Evolutionary conservation across 768 basidiomycete genomes (phyloP).

Genomic region (Tulasnella sp.): DNA sequence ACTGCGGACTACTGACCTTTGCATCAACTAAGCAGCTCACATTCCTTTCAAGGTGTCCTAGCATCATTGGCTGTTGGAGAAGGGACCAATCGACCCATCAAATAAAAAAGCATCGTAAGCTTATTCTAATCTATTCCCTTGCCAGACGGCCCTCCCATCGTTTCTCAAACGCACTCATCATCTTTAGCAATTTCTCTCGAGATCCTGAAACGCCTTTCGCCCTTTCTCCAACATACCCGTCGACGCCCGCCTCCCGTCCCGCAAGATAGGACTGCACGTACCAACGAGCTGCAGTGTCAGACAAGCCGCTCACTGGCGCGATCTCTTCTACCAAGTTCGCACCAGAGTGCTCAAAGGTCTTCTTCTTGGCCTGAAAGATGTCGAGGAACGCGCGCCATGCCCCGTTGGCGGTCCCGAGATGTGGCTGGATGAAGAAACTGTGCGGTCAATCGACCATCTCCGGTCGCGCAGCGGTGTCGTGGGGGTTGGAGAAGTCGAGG

Average conservation of each 20-base stretch:
- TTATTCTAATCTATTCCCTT: too few species aligned
- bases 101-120: too few species aligned
- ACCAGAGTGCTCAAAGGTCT: not conserved
- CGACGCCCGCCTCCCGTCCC: not conserved
- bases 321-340: not conserved
- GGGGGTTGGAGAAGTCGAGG: slow-evolving; percentile 49
- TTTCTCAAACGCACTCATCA: slow-evolving; percentile 11
- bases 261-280: not conserved
- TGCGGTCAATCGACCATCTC: slow-evolving; percentile 49
- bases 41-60: too few species aligned
- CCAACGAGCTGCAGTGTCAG: not conserved
- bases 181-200: slow-evolving; percentile 3
- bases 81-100: too few species aligned
- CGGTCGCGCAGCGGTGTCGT: slow-evolving; percentile 37
- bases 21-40: too few species aligned
- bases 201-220: not conserved
- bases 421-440: slow-evolving; percentile 51
- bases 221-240: not conserved
- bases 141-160: not conserved
- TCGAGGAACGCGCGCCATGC: slow-evolving; percentile 62
- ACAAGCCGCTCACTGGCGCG: not conserved
- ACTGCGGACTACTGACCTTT: too few species aligned
- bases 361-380: slow-evolving; percentile 23
- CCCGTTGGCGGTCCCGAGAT: slow-evolving; percentile 50
- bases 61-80: too few species aligned